Conservation (phyloP, 257 asterid species). For the Ballota nigra region DNA sequence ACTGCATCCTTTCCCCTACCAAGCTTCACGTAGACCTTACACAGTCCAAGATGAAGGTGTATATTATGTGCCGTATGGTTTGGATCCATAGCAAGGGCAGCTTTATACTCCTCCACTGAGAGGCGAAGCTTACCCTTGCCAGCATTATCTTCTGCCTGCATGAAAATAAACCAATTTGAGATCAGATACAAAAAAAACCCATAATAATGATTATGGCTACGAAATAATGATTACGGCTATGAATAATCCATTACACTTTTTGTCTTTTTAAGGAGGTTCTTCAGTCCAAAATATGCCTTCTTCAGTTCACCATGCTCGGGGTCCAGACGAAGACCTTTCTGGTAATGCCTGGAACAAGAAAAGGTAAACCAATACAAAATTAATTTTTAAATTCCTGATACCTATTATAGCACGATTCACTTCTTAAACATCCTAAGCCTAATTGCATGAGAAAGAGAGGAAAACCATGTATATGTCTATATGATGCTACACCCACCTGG, state of each 20-base stretch:
- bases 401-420: neutral
- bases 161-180: conserved; percentile 8
- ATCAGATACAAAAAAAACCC: neutral
- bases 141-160: conserved; percentile 95
- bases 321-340: conserved; percentile 92
- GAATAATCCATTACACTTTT: conserved; percentile 56
- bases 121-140: conserved; percentile 83
- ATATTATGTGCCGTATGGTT: conserved; percentile 72
- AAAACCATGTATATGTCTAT: conserved; percentile 2
- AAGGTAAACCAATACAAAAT: conserved; percentile 3
- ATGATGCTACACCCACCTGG: conserved; percentile 42
- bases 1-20: conserved; percentile 89
- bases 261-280: conserved; percentile 83
- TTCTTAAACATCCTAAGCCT: conserved; percentile 7
- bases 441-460: neutral
- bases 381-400: conserved; percentile 8
- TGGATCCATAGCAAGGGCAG: conserved; percentile 84
- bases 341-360: conserved; percentile 67
- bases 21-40: conserved; percentile 86
- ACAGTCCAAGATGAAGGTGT: conserved; percentile 81
- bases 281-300: conserved; percentile 87
- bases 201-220: neutral
- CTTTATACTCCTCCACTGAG: conserved; percentile 78
- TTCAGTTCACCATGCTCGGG: conserved; percentile 91
- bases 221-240: too few relatives aligned